Percentiles rank a stretch among this genome's conserved stretches.
Evolutionary conservation across 2,329 filamentous ascomycete genomes (phyloP).

Genomic region (Claviceps humidiphila): DNA sequence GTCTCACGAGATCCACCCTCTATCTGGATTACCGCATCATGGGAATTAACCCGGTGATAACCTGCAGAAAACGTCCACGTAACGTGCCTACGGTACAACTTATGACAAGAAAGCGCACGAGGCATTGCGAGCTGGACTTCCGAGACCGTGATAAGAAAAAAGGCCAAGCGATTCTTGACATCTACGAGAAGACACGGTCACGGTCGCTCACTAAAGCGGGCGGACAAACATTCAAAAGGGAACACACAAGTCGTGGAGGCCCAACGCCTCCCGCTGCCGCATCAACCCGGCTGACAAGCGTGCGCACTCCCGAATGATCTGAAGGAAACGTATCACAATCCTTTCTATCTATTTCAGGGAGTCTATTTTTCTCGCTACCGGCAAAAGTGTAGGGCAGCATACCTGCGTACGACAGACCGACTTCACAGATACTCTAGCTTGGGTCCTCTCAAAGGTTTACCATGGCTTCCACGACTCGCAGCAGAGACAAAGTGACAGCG

Average conservation of each 20-base stretch:
- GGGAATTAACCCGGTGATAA: background rate
- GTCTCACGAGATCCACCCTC: background rate
- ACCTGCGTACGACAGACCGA: background rate
- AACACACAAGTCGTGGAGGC: background rate
- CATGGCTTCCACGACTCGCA: conserved; percentile 13
- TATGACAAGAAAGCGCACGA: background rate
- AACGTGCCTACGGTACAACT: background rate
- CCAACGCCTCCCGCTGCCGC: too few species aligned
- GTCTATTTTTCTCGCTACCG: too few species aligned
- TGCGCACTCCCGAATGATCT: too few species aligned
- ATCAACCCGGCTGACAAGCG: too few species aligned
- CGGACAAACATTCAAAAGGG: background rate
- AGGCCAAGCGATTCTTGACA: background rate
- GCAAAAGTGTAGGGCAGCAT: background rate
- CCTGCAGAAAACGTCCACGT: background rate
- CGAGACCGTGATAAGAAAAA: background rate
- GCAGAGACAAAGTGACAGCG: conserved; percentile 15
- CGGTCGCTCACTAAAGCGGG: background rate
- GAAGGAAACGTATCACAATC: too few species aligned
- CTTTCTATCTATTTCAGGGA: too few species aligned
- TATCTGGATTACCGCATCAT: too few species aligned
- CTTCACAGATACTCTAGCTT: background rate
- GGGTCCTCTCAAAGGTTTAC: background rate
- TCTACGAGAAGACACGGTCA: background rate
- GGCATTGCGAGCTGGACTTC: background rate